Evolutionary conservation across 371 early-diverging fungal genomes (phyloP).

Genomic region (Syncephalastrum contaminatum): DNA sequence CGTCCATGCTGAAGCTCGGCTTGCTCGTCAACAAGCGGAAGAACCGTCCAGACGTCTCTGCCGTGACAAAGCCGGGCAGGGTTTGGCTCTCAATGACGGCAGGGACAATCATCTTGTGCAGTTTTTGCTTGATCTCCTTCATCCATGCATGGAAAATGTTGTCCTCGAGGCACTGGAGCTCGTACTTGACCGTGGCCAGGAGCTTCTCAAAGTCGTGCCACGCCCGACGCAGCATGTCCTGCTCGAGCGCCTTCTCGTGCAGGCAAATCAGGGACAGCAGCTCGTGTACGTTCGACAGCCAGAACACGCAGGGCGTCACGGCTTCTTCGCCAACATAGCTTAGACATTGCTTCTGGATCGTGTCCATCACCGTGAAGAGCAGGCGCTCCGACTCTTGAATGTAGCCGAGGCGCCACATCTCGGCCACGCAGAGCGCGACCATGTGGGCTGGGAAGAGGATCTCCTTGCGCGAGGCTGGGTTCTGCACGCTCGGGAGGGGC

Average conservation of each 20-base stretch:
- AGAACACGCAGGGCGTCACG: constrained; percentile 73
- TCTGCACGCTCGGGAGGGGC: constrained; percentile 82
- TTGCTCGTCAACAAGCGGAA: constrained; percentile 73
- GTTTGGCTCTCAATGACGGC: constrained; percentile 94
- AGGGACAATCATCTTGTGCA: constrained; percentile 90
- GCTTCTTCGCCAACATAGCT: constrained; percentile 57
- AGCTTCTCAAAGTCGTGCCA: constrained; percentile 54
- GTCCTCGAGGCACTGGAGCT: constrained; percentile 67
- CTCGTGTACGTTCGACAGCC: constrained; percentile 95
- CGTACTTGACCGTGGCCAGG: constrained; percentile 62
- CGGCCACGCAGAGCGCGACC: constrained; percentile 78
- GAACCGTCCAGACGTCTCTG: constrained; percentile 75
- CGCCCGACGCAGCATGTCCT: constrained; percentile 29
- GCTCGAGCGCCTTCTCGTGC: constrained; percentile 38
- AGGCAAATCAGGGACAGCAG: constrained; percentile 64
- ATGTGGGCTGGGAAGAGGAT: constrained; percentile 92
- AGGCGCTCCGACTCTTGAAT: constrained; percentile 78
- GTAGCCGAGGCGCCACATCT: constrained; percentile 84
- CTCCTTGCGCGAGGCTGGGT: constrained; percentile 80
- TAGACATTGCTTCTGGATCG: constrained; percentile 72
- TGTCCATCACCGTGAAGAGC: constrained; percentile 82
- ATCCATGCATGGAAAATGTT: constrained; percentile 83
- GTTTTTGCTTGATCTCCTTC: constrained; percentile 90
- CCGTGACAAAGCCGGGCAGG: constrained; percentile 87
- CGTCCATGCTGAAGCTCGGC: constrained; percentile 85